Conservation (phyloP, 2,329 filamentous ascomycete genomes). For the Alternaria triticina region DNA sequence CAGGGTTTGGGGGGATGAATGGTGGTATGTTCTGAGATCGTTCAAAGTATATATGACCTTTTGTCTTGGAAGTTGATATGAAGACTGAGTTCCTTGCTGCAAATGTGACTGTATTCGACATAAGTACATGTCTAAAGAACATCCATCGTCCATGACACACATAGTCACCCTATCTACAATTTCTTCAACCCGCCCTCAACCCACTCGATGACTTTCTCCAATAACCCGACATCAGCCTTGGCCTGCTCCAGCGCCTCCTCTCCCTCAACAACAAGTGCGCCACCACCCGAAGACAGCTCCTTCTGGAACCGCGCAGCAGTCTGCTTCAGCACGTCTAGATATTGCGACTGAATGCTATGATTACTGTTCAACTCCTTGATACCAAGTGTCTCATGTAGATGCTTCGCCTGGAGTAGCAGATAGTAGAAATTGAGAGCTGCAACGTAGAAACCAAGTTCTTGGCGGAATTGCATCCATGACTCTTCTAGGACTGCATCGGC, state of each 20-base stretch:
- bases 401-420: slow-evolving; percentile 58
- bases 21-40: slow-evolving; percentile 21
- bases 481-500: slow-evolving; percentile 31
- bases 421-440: slow-evolving; percentile 66
- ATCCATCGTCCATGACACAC: not conserved
- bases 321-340: slow-evolving; percentile 52
- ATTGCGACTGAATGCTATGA: slow-evolving; percentile 51
- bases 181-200: slow-evolving; percentile 24
- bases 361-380: slow-evolving; percentile 53
- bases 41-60: not conserved
- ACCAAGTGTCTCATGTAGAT: slow-evolving; percentile 56
- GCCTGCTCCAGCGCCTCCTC: slow-evolving; percentile 44
- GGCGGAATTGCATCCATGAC: slow-evolving; percentile 54
- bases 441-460: slow-evolving; percentile 62
- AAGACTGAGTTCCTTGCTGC: not conserved
- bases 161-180: not conserved
- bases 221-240: slow-evolving; percentile 39
- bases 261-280: slow-evolving; percentile 46
- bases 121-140: not conserved
- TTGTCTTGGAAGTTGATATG: not conserved
- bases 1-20: slow-evolving; percentile 32
- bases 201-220: slow-evolving; percentile 46
- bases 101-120: not conserved
- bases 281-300: slow-evolving; percentile 44
- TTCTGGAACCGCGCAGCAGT: slow-evolving; percentile 45